Percentiles rank a stretch among this genome's conserved stretches.
Evolutionary conservation across 2,329 filamentous ascomycete species (phyloP).

Genomic region (Penicillium griseofulvum): DNA sequence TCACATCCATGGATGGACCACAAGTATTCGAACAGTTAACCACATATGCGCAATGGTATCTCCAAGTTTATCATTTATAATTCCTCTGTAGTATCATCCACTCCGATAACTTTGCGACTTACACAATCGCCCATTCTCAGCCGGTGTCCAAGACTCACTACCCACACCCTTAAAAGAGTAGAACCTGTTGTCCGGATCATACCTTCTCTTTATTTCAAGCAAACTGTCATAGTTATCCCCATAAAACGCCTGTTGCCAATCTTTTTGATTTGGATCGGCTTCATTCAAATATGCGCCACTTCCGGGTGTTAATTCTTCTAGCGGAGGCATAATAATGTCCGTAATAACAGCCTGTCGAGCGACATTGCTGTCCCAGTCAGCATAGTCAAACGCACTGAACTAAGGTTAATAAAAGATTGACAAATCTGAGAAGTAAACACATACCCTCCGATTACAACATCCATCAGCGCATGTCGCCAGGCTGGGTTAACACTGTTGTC

Average conservation of each 20-base stretch:
- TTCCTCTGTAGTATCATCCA: too few species aligned
- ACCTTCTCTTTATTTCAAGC: slow-evolving; percentile 10
- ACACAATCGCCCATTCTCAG: neutral
- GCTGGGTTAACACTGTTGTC: slow-evolving; percentile 15
- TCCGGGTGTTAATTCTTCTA: slow-evolving; percentile 12
- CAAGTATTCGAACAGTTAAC: neutral
- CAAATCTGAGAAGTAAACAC: neutral
- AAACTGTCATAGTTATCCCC: slow-evolving; percentile 12
- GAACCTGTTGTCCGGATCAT: slow-evolving; percentile 12
- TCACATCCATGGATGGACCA: neutral
- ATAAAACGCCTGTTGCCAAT: slow-evolving; percentile 26
- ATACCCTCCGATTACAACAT: slow-evolving; percentile 8
- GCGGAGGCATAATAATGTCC: slow-evolving; percentile 3
- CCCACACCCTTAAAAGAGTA: slow-evolving; percentile 15
- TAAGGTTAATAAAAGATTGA: neutral
- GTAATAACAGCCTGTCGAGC: slow-evolving; percentile 9
- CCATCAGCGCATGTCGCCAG: slow-evolving; percentile 11
- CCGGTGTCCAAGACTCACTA: slow-evolving; percentile 6
- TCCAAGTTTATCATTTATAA: neutral
- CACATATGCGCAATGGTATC: neutral
- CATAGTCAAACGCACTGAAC: slow-evolving; percentile 8
- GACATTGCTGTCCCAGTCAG: neutral
- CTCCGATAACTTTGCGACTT: neutral
- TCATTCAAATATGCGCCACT: slow-evolving; percentile 27
- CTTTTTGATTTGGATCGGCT: slow-evolving; percentile 19